Percentiles rank a stretch among this genome's conserved stretches.
Evolutionary conservation across 2,329 filamentous ascomycete genomes (phyloP).

Genomic region (Penicillium palitans): DNA sequence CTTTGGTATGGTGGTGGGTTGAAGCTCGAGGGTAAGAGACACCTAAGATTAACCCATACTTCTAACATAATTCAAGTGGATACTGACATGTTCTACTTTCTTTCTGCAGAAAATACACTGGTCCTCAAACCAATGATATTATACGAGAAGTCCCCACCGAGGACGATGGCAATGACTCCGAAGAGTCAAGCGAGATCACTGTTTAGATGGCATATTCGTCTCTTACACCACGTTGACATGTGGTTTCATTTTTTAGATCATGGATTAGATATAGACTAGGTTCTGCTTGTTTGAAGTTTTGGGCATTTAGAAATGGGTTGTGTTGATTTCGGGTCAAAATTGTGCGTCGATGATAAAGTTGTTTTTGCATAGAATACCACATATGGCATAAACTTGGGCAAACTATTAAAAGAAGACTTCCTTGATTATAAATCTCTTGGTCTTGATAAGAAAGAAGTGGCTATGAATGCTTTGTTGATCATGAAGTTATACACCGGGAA

Average conservation of each 20-base stretch:
- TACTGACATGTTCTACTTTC: slow-evolving; percentile 5
- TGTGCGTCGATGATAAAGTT: neutral
- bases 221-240: neutral
- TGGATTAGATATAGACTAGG: neutral
- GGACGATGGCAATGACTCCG: slow-evolving; percentile 26
- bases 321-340: neutral
- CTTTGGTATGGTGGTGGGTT: slow-evolving; percentile 51
- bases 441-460: neutral
- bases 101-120: slow-evolving; percentile 55
- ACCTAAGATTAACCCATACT: slow-evolving; percentile 20
- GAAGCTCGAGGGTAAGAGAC: slow-evolving; percentile 40
- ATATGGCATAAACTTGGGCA: neutral
- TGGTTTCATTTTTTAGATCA: neutral
- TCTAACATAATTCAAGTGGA: neutral
- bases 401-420: neutral
- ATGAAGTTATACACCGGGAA: slow-evolving; percentile 12
- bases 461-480: slow-evolving; percentile 6
- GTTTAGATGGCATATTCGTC: slow-evolving; percentile 3
- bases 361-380: neutral
- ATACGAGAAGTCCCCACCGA: slow-evolving; percentile 38
- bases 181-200: slow-evolving; percentile 15
- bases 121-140: slow-evolving; percentile 58
- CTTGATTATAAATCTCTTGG: neutral
- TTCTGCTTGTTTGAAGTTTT: neutral
- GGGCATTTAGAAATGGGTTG: neutral